Evolutionary conservation across 2,329 filamentous ascomycete genomes (phyloP), one percentile per base, ranked within the genome.

Genomic region (Neonectria ditissima): DNA sequence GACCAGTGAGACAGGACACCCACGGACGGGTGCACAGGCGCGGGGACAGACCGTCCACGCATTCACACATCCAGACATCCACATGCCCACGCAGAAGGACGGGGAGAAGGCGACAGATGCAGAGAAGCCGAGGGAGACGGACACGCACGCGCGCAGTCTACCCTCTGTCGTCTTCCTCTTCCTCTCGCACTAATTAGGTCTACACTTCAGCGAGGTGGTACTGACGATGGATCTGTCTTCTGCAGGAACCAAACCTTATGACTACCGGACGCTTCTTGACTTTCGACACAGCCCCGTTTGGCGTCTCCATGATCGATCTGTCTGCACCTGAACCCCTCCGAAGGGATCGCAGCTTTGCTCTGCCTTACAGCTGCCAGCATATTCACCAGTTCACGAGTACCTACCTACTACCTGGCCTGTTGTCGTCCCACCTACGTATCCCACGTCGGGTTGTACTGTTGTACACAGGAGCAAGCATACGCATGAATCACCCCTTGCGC

Each of bases 401-500:
- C 39, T n/a, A n/a, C n/a, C n/a, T n/a, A n/a, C n/a, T n/a, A n/a
- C n/a, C n/a, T n/a, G n/a, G n/a, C n/a, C n/a, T n/a, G n/a, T n/a
- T n/a, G n/a, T n/a, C n/a, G 45, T 47, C 48, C 47, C 37, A 22
- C 55, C 24, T 30, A 57, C 53, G 53, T 32, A 51, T 48, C 58
- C 48, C 37, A 26, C 20, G 37, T 39, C 34, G 50, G 55, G 60
- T 48, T 41, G 53, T 41, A 50, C 26, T n/a, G n/a, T n/a, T n/a
- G n/a, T n/a, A n/a, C n/a, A 65, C 63, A 63, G 67, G 65, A 60
- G 67, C 60, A 62, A 71, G 61, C 65, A 65, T 66, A 61, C 59
- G 66, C 70, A 72, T 68, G 57, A 62, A 59, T 48, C 52, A 64
- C 57, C 69, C 69, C 69, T 63, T 71, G 68, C 53, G 47, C 34